Base-by-base conservation (phyloP, 371 early-diverging fungal genomes). In the Synchytrium microbalum region DNA sequence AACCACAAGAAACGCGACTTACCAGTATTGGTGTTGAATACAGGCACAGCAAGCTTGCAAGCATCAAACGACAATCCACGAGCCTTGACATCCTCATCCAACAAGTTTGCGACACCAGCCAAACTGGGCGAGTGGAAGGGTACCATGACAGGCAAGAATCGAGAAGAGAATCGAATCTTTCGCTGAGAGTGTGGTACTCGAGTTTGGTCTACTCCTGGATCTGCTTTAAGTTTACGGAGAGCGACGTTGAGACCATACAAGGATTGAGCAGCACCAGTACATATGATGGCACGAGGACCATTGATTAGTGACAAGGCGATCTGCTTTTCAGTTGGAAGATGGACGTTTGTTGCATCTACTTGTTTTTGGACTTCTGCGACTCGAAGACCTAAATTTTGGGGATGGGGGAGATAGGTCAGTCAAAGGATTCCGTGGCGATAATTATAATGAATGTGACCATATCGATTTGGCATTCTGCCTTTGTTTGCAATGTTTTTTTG, bases 61-160 rank as follows among this genome's bases (percentile, higher is more conserved):
- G 81, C 79, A 53, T 79, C 63, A 62, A 92, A 86, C 51, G 61
- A 64, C 70, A 89, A 73, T 54, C 69, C 72, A 72, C 84, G 79
- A 25, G 78, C 72, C 52, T 67, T 73, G 32, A 88, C 79, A 72
- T 92, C 92, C 59, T 76, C 69, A 58, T 77, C 80, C n/a, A 92
- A 75, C 27, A 75, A 71, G 32, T 78, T 83, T 26, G 86, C 78
- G 28, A 87, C 90, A 14, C 80, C 68, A 60, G 78, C 74, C 68
- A 93, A 74, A 72, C 92, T 90, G 16, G 77, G 70, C 33, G 83
- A 82, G 78, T 94, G 94, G 90, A 92, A 94, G 25, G 94, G 93
- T 62, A 86, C 89, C 27, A 89, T 83, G 69, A 92, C 91, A 61
- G 92, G 90, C 69, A 93, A 76, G 80, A 92, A 94, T 60, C 90